Evolutionary conservation across 345 rosid genomes (phyloP).

Genomic region (Murraya koenigii): DNA sequence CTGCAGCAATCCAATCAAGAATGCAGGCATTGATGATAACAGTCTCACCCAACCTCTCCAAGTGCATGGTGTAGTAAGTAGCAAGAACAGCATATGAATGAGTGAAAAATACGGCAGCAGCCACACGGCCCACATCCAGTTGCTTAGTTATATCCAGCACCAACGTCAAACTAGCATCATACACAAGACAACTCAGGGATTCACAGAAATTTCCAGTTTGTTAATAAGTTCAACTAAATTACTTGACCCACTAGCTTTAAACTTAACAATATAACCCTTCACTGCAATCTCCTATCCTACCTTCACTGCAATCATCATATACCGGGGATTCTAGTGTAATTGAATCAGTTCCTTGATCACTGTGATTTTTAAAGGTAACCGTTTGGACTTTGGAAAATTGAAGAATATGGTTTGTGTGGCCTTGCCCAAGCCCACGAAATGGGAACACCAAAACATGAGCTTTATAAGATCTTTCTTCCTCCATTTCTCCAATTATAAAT

Average conservation of each 20-base stretch:
- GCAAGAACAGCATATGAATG: not conserved
- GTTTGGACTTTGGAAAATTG: conserved; percentile 12
- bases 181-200: not conserved
- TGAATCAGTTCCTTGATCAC: not conserved
- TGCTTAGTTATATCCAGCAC: not conserved
- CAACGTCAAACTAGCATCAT: not conserved
- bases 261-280: not conserved
- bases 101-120: not conserved
- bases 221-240: not conserved
- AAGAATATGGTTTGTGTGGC: conserved; percentile 22
- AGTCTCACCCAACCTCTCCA: not conserved
- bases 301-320: not conserved
- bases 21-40: not conserved
- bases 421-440: conserved; percentile 6
- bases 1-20: not conserved
- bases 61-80: not conserved
- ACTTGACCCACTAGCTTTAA: not conserved
- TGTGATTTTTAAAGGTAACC: conserved; percentile 5
- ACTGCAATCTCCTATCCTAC: not conserved
- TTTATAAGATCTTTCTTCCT: not conserved
- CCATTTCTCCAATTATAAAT: not conserved
- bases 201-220: not conserved
- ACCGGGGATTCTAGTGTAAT: not conserved
- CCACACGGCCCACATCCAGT: not conserved
- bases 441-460: conserved; percentile 14